phyloP scores from a whole-genome alignment of 2,329 filamentous ascomycete species.

The Apiospora aurea region DNA sequence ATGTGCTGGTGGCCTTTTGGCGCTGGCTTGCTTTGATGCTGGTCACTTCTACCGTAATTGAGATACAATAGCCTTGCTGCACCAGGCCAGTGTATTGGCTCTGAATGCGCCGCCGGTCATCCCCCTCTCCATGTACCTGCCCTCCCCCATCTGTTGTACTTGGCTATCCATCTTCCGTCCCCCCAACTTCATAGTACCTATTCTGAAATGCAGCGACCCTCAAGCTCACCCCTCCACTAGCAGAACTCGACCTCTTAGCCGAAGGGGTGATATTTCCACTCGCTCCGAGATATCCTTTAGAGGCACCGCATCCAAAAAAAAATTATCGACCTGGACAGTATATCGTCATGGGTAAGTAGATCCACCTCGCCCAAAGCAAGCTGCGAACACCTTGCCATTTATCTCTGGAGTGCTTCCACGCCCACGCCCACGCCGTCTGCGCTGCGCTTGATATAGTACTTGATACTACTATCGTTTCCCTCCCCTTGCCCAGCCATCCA shows the following conservation, averaged over 20 bases:
- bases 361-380: conserved; percentile 17
- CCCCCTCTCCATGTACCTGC: conserved; percentile 12
- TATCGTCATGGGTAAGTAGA: conserved; percentile 24
- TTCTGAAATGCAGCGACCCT: conserved; percentile 2
- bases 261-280: conserved; percentile 19
- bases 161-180: conserved; percentile 19
- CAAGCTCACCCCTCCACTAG: conserved; percentile 22
- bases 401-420: background rate
- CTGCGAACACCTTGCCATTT: conserved; percentile 16
- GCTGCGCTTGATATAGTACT: conserved; percentile 21
- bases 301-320: background rate
- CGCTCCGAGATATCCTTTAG: conserved; percentile 15
- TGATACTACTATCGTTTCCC: conserved; percentile 16
- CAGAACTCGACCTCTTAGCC: conserved; percentile 19
- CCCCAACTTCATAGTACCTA: conserved; percentile 26
- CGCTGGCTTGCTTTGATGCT: conserved; percentile 16
- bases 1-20: background rate
- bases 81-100: conserved; percentile 18
- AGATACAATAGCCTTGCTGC: conserved; percentile 22
- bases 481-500: conserved; percentile 17
- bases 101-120: conserved; percentile 22
- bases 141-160: conserved; percentile 23
- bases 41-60: conserved; percentile 2
- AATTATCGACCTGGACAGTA: conserved; percentile 16
- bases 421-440: background rate